phyloP scores from a whole-genome alignment of 352 stramenopile species.

The Phytopythium sindhum region DNA sequence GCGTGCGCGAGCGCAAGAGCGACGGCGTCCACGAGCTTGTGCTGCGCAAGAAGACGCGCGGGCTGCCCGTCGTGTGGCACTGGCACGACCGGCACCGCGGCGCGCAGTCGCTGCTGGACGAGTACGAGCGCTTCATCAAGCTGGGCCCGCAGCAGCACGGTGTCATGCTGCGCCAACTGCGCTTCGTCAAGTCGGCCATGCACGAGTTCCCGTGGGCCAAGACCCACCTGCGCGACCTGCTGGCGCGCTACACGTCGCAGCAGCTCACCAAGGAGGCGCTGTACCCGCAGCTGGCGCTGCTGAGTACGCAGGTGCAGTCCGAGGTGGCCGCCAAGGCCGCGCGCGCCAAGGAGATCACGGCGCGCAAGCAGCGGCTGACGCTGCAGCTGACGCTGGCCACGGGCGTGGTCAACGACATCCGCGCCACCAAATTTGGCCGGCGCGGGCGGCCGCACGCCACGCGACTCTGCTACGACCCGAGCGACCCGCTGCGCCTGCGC shows the following conservation, averaged over 20 bases:
- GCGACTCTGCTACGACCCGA: conserved; percentile 68
- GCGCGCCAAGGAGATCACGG: conserved; percentile 40
- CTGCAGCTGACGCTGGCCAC: conserved; percentile 59
- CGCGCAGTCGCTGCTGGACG: conserved; percentile 24
- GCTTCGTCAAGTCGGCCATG: conserved; percentile 84
- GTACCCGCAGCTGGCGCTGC: conserved; percentile 67
- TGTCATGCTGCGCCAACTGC: conserved; percentile 76
- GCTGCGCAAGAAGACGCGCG: conserved; percentile 48
- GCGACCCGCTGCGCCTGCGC: conserved; percentile 56
- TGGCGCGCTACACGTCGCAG: conserved; percentile 72
- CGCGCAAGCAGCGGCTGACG: conserved; percentile 62
- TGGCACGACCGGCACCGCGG: conserved; percentile 58
- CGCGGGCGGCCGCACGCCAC: conserved; percentile 69
- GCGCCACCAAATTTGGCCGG: conserved; percentile 67
- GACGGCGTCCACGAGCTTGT: conserved; percentile 58
- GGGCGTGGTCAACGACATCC: conserved; percentile 59
- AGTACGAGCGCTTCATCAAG: conserved; percentile 27
- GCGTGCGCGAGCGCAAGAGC: conserved; percentile 41
- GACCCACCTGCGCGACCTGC: conserved; percentile 52
- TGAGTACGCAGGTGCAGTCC: conserved; percentile 67
- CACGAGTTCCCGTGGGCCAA: conserved; percentile 84
- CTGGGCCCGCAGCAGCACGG: conserved; percentile 72
- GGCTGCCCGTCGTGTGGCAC: conserved; percentile 51
- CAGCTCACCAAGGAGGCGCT: conserved; percentile 70
- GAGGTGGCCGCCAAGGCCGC: conserved; percentile 41